Evolutionary conservation across 176 grass and related monocot genomes (phyloP), one percentile per base, ranked within the genome.

Genomic region (Cocos nucifera): DNA sequence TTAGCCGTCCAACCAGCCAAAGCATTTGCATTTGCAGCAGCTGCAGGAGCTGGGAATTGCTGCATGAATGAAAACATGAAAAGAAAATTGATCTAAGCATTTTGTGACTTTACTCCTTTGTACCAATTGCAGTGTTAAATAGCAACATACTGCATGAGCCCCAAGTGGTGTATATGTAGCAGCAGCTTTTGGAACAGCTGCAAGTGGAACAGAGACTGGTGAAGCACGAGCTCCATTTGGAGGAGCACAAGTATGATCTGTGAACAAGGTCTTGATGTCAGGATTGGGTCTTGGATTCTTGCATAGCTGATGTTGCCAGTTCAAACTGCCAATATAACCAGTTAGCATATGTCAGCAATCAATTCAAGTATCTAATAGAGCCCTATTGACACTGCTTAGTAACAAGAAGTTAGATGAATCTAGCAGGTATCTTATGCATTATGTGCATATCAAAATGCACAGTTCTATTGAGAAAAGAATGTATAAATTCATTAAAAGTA

Each of bases 291-390:
- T 72, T 77, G 87, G 92, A 64, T 88, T 97, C 81, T 97, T 97
- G 64, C 92, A 97, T 66, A 91, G 87, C 71, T 97, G 92, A 82
- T 97, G 92, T 81, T 97, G 92, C 92, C 92, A 97, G 63, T 97
- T 97, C 77, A 97, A 88, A 67, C 92, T 97, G 81, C 78, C 57
- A 53, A 30, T 8, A 64, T 22, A 64, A 74, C 19, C 39, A 69
- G 35, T 44, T 26, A 51, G 24, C 14, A 28, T 39, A 74, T 44
- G 9, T 14, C 10, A 44, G 35, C 9, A 44, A 44, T 44, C 35
- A 44, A 12, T 44, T 44, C 35, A 44, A 44, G 35, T 44, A 12
- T 44, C 35, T 44, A 44, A 35, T 6, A 35, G 6, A 44, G 10
- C 10, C 35, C 35, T 44, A 44, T 44, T 44, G 10, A 44, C 10